phyloP scores from a whole-genome alignment of 495 filamentous ascomycete genomes.

The Amniculicola lignicola region DNA sequence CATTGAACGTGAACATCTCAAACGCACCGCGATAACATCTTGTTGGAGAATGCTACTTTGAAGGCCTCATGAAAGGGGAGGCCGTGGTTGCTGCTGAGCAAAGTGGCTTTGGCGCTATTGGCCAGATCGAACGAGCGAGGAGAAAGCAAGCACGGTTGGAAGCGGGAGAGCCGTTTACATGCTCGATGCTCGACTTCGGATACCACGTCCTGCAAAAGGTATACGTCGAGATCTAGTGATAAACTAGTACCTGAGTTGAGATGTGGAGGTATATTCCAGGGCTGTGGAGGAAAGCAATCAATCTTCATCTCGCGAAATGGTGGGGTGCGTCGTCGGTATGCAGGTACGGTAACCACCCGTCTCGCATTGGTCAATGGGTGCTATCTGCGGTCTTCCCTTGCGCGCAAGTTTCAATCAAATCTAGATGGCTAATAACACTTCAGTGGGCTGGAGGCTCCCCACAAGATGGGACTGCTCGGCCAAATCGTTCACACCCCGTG shows the following conservation, averaged over 20 bases:
- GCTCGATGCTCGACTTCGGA: too few relatives aligned
- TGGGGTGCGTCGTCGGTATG: slow-evolving; percentile 1
- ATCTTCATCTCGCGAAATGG: neutral
- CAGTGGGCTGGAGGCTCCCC: neutral
- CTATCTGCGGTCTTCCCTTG: neutral
- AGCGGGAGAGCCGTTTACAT: too few relatives aligned
- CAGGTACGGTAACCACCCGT: slow-evolving; percentile 5
- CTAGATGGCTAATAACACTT: neutral
- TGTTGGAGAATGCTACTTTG: slow-evolving; percentile 7
- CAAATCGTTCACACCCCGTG: neutral
- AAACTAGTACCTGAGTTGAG: neutral
- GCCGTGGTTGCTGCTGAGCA: neutral
- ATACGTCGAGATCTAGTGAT: neutral
- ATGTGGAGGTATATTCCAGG: neutral
- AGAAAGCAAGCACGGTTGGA: neutral
- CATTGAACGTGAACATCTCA: neutral
- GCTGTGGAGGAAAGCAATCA: neutral
- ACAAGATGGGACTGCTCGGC: too few relatives aligned
- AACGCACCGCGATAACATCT: neutral
- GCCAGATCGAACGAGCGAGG: neutral
- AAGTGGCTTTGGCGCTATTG: neutral
- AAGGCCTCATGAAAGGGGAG: neutral
- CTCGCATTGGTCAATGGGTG: slow-evolving; percentile 18
- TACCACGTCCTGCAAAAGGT: neutral
- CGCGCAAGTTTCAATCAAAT: neutral